phyloP scores from a whole-genome alignment of 441 rosid species.

The Euphorbia celastroides region DNA sequence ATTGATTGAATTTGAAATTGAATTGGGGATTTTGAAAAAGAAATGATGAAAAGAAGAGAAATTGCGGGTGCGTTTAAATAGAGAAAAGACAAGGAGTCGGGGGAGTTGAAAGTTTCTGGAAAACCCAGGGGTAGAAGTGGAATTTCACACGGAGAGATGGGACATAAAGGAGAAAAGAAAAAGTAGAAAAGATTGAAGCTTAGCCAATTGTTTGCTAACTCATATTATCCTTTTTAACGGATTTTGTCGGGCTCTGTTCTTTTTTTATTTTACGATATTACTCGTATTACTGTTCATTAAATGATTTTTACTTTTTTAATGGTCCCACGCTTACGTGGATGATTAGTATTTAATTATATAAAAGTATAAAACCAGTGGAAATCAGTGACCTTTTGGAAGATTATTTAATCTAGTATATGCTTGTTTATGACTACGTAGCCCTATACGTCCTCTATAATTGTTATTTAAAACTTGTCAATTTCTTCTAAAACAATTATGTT shows the following conservation, averaged over 20 bases:
- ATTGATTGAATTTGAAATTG: background rate
- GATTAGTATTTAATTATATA: background rate
- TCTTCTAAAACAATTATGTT: too few species aligned
- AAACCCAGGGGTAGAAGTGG: background rate
- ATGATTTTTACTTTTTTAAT: background rate
- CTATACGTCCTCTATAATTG: too few species aligned
- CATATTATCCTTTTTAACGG: background rate
- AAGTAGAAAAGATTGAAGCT: background rate
- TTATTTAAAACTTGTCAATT: too few species aligned
- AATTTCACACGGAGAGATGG: background rate
- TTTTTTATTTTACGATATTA: background rate
- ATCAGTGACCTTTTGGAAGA: background rate
- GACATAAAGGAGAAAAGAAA: background rate
- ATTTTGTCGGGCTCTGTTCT: background rate
- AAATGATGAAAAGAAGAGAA: background rate
- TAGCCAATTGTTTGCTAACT: background rate
- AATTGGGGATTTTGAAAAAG: background rate
- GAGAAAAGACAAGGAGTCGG: background rate
- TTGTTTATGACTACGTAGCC: too few species aligned
- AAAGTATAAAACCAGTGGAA: background rate
- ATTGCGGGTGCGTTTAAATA: background rate
- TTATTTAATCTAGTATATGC: background rate
- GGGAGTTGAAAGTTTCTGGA: constrained; percentile 4
- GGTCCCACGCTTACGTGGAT: background rate
- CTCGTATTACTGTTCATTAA: background rate